phyloP scores from a whole-genome alignment of 2,329 filamentous ascomycete species.

The Dothideomycetes sp. region DNA sequence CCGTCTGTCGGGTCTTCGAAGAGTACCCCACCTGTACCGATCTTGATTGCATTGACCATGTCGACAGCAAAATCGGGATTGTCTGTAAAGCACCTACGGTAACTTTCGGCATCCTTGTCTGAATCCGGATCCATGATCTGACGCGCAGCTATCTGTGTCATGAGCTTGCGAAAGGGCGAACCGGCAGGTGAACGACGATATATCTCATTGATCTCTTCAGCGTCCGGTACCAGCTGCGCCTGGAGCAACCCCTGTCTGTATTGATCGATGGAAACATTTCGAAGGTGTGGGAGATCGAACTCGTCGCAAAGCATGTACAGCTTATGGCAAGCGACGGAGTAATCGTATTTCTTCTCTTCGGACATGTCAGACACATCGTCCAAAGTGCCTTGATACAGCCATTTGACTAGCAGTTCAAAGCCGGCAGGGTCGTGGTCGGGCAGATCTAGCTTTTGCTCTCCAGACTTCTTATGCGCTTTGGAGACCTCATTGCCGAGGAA shows the following conservation, averaged over 20 bases:
- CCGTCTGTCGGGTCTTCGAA: constrained; percentile 44
- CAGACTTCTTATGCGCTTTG: constrained; percentile 28
- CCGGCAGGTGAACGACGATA: constrained; percentile 37
- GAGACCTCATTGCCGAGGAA: constrained; percentile 27
- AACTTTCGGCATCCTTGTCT: constrained; percentile 40
- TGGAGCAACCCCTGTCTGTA: constrained; percentile 43
- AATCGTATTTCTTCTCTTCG: constrained; percentile 43
- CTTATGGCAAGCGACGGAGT: constrained; percentile 45
- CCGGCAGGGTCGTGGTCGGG: constrained; percentile 42
- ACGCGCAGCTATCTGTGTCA: constrained; percentile 46
- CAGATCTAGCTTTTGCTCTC: constrained; percentile 36
- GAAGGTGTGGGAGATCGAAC: constrained; percentile 41
- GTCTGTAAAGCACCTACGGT: constrained; percentile 41
- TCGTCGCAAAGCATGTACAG: constrained; percentile 45
- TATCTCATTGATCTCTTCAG: constrained; percentile 46
- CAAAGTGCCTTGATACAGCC: constrained; percentile 47
- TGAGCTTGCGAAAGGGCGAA: constrained; percentile 42
- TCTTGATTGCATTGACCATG: constrained; percentile 43
- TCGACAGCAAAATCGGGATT: constrained; percentile 46
- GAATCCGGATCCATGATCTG: constrained; percentile 49
- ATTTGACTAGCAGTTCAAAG: constrained; percentile 47
- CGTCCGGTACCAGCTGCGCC: constrained; percentile 44
- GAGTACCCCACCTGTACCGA: constrained; percentile 40
- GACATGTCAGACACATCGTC: constrained; percentile 40
- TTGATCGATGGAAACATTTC: constrained; percentile 47